Conservation (phyloP, 1,284 basidiomycete genomes). For the Apiotrichum veenhuisii region DNA sequence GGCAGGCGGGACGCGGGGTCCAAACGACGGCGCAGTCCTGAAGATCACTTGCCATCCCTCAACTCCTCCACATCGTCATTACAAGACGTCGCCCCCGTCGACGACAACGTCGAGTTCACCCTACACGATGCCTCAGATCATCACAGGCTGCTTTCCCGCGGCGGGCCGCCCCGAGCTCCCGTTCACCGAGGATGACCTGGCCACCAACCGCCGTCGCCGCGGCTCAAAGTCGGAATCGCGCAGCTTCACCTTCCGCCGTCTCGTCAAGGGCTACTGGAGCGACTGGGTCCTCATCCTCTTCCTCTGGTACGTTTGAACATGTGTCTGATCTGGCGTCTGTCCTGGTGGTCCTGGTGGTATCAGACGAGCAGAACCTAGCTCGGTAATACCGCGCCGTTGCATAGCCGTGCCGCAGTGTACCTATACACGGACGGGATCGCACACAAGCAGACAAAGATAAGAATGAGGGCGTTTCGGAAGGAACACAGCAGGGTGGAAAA, state of each 20-base stretch:
- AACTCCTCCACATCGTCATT: neutral
- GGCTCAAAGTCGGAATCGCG: constrained; percentile 1
- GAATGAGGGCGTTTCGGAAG: too few relatives aligned
- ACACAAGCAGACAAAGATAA: too few relatives aligned
- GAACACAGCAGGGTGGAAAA: too few relatives aligned
- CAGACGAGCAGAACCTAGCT: too few relatives aligned
- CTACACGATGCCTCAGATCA: neutral
- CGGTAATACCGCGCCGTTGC: neutral
- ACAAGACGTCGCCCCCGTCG: neutral
- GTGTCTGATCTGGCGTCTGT: too few relatives aligned
- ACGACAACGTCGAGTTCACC: neutral
- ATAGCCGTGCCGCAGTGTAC: too few relatives aligned
- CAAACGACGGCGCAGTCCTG: too few relatives aligned
- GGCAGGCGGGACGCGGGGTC: too few relatives aligned
- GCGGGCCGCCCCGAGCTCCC: constrained; percentile 1
- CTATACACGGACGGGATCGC: too few relatives aligned
- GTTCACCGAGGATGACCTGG: constrained; percentile 20
- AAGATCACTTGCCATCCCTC: too few relatives aligned
- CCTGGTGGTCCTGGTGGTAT: too few relatives aligned
- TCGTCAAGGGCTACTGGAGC: constrained; percentile 37
- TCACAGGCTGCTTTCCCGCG: constrained; percentile 7
- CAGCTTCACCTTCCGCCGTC: constrained; percentile 8
- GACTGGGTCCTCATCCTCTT: constrained; percentile 64
- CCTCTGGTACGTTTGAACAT: constrained; percentile 61
- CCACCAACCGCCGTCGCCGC: constrained; percentile 2